These are phyloP conservation scores for Spongospora subterranea DNA, from an alignment of 208 protist species.

Conservation along the genomic window DNA sequence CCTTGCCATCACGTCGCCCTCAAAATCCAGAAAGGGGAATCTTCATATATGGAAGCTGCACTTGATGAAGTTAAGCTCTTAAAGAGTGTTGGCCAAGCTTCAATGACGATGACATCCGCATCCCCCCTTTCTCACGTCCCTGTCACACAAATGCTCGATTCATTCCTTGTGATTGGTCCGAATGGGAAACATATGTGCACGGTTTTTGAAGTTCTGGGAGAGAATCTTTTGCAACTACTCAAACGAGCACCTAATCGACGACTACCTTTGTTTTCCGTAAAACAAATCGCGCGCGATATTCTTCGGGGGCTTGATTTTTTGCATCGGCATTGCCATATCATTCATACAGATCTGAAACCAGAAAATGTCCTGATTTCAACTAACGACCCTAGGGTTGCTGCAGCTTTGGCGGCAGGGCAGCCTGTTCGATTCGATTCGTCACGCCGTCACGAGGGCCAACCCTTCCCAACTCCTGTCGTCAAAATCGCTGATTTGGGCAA, in stretches of 20 bases:
- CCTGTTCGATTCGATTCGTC: background rate
- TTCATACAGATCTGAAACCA: constrained; percentile 75
- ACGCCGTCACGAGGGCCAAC: background rate
- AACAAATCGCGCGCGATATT: constrained; percentile 61
- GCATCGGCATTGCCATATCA: constrained; percentile 65
- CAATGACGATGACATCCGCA: background rate
- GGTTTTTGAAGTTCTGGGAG: constrained; percentile 94
- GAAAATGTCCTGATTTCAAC: constrained; percentile 70
- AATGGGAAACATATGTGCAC: constrained; percentile 81
- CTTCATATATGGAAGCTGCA: constrained; percentile 85
- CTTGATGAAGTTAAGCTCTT: constrained; percentile 79
- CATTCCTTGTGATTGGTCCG: constrained; percentile 49
- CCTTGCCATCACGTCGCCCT: constrained; percentile 75
- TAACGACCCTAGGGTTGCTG: background rate
- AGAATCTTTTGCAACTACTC: constrained; percentile 94
- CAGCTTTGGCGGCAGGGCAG: background rate
- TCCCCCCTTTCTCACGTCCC: background rate
- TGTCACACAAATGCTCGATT: background rate
- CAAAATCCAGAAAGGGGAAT: constrained; percentile 88
- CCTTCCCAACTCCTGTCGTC: background rate
- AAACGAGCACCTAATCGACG: constrained; percentile 77
- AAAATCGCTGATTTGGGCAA: constrained; percentile 97
- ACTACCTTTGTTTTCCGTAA: constrained; percentile 51
- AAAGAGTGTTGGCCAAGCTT: constrained; percentile 74
- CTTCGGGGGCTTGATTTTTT: constrained; percentile 69